Conservation (phyloP, 495 filamentous ascomycete genomes). For the Neurospora cerealis region DNA sequence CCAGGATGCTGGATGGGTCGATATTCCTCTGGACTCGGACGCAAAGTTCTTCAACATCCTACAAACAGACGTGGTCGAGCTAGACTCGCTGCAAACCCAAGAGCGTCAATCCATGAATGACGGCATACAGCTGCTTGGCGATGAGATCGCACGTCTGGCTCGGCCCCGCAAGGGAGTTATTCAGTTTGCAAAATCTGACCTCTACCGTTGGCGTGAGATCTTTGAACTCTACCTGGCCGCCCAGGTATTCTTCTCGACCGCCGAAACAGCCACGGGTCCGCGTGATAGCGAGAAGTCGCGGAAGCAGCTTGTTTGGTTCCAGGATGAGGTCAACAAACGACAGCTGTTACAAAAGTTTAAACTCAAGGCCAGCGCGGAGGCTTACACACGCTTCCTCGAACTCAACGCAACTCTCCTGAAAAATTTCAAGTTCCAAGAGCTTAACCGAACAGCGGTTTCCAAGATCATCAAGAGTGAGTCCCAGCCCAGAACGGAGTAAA, state of each 20-base stretch:
- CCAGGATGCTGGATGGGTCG: slow-evolving; percentile 31
- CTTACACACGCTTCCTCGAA: slow-evolving; percentile 51
- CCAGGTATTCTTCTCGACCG: slow-evolving; percentile 62
- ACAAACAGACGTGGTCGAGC: slow-evolving; percentile 46
- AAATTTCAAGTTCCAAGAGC: slow-evolving; percentile 61
- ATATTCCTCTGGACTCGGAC: slow-evolving; percentile 58
- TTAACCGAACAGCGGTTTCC: slow-evolving; percentile 55
- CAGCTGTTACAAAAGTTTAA: slow-evolving; percentile 47
- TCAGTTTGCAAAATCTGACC: slow-evolving; percentile 46
- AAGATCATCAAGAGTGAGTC: slow-evolving; percentile 70
- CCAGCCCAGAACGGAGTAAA: neutral
- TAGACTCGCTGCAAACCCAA: slow-evolving; percentile 48
- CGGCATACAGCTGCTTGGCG: slow-evolving; percentile 45
- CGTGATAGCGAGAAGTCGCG: slow-evolving; percentile 43
- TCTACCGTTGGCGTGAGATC: slow-evolving; percentile 62
- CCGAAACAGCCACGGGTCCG: slow-evolving; percentile 48
- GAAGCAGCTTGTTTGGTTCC: slow-evolving; percentile 49
- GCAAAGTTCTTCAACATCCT: slow-evolving; percentile 59
- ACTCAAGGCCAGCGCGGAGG: slow-evolving; percentile 41
- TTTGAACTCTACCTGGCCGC: slow-evolving; percentile 62
- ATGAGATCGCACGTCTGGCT: slow-evolving; percentile 46
- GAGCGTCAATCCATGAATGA: slow-evolving; percentile 45
- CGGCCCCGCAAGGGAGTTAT: slow-evolving; percentile 35
- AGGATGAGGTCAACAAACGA: slow-evolving; percentile 42
- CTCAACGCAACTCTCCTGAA: slow-evolving; percentile 56